Conservation (phyloP, 2,329 filamentous ascomycete species). For the Beauveria rudraprayagi region DNA sequence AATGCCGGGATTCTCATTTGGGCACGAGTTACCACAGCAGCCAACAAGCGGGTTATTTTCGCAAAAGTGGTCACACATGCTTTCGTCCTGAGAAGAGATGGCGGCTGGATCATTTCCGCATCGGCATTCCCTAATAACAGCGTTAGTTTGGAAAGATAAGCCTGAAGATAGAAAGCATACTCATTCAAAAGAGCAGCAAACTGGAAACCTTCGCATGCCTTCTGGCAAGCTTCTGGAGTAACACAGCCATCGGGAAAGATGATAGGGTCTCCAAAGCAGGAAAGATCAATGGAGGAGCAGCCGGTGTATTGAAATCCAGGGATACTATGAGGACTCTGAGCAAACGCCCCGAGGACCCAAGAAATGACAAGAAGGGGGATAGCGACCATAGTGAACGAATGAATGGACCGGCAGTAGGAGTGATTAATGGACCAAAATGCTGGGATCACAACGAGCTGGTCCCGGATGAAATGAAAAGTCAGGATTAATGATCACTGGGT, state of each 20-base stretch:
- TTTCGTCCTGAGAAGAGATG: slow-evolving; percentile 21
- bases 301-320: slow-evolving; percentile 20
- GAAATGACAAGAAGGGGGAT: slow-evolving; percentile 10
- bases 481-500: slow-evolving; percentile 7
- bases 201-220: slow-evolving; percentile 21
- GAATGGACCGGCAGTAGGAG: slow-evolving; percentile 6
- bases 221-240: slow-evolving; percentile 22
- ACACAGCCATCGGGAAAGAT: slow-evolving; percentile 17
- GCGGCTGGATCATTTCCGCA: slow-evolving; percentile 26
- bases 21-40: slow-evolving; percentile 27
- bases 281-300: slow-evolving; percentile 21
- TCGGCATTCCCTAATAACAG: slow-evolving; percentile 23
- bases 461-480: slow-evolving; percentile 9
- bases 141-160: slow-evolving; percentile 3
- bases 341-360: slow-evolving; percentile 6
- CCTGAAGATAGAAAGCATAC: slow-evolving; percentile 13
- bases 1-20: slow-evolving; percentile 18
- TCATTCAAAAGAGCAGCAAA: slow-evolving; percentile 25
- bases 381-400: slow-evolving; percentile 11
- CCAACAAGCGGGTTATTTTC: slow-evolving; percentile 21
- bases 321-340: slow-evolving; percentile 14
- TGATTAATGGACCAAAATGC: slow-evolving; percentile 10
- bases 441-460: slow-evolving; percentile 8
- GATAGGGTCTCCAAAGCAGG: slow-evolving; percentile 20
- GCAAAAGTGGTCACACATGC: slow-evolving; percentile 25